Evolutionary conservation across 345 rosid genomes (phyloP).

Genomic region (Anacardium occidentale): DNA sequence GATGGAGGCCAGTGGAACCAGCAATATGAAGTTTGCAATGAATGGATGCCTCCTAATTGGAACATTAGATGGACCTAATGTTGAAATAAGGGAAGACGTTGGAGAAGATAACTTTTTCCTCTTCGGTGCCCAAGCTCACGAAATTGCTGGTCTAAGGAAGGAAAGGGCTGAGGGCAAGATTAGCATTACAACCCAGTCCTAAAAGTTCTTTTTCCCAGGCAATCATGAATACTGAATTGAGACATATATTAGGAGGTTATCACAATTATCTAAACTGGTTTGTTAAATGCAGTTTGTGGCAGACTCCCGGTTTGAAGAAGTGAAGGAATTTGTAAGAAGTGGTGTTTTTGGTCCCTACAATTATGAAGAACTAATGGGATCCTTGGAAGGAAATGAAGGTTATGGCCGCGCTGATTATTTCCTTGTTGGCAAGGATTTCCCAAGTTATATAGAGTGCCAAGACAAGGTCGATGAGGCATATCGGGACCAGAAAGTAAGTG

Average conservation of each 20-base stretch:
- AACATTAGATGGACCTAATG: constrained; percentile 55
- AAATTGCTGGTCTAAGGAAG: constrained; percentile 46
- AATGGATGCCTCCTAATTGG: constrained; percentile 49
- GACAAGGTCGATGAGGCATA: constrained; percentile 57
- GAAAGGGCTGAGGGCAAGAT: constrained; percentile 57
- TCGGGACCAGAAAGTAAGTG: constrained; percentile 47
- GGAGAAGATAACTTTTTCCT: constrained; percentile 56
- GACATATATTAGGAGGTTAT: too few species aligned
- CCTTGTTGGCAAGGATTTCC: constrained; percentile 63
- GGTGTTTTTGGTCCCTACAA: constrained; percentile 44
- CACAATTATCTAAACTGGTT: background rate
- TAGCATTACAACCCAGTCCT: background rate
- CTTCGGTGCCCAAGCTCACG: constrained; percentile 46
- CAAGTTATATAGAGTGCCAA: constrained; percentile 57
- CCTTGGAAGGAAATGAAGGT: constrained; percentile 54
- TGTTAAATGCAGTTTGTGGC: constrained; percentile 36
- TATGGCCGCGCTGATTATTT: constrained; percentile 52
- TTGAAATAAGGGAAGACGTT: constrained; percentile 49
- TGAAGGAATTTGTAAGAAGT: constrained; percentile 42
- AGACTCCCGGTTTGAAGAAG: constrained; percentile 48
- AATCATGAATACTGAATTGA: too few species aligned
- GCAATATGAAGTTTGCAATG: constrained; percentile 62
- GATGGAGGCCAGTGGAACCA: constrained; percentile 61
- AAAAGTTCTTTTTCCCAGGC: background rate
- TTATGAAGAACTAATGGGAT: constrained; percentile 53